Percentiles rank a stretch among this genome's conserved stretches.
These are phyloP conservation scores for Talaromyces liani DNA, from an alignment of 495 filamentous ascomycete species.

Conservation along the genomic window DNA sequence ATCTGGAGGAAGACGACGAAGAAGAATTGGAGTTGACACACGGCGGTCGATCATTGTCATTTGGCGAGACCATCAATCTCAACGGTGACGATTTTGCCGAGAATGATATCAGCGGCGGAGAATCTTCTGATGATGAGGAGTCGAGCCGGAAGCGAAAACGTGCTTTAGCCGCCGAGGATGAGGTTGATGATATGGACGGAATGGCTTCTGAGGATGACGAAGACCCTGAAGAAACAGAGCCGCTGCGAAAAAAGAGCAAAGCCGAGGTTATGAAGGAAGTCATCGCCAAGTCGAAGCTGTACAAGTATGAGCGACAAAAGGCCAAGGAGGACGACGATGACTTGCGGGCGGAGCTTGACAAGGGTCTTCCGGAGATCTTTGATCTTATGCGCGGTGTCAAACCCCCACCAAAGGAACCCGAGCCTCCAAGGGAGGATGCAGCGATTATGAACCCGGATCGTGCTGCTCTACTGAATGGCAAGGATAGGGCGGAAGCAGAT, in stretches of 20 bases:
- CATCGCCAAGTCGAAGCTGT: slow-evolving; percentile 90
- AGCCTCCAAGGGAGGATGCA: slow-evolving; percentile 30
- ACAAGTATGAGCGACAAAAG: slow-evolving; percentile 89
- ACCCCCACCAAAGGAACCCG: slow-evolving; percentile 30
- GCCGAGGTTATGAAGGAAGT: slow-evolving; percentile 96
- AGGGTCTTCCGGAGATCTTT: slow-evolving; percentile 73
- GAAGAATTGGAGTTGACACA: slow-evolving; percentile 70
- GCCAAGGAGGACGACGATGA: slow-evolving; percentile 93
- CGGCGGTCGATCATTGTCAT: slow-evolving; percentile 62
- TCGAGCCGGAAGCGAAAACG: slow-evolving; percentile 57
- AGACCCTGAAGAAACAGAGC: slow-evolving; percentile 38
- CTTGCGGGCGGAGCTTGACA: slow-evolving; percentile 70
- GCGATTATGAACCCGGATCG: slow-evolving; percentile 52
- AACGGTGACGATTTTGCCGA: slow-evolving; percentile 66
- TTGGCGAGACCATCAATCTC: slow-evolving; percentile 41
- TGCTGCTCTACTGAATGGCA: slow-evolving; percentile 50
- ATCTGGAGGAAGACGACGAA: slow-evolving; percentile 79
- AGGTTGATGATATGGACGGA: slow-evolving; percentile 29
- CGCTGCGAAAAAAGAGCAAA: slow-evolving; percentile 83
- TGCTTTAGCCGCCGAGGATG: slow-evolving; percentile 23
- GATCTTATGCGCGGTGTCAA: slow-evolving; percentile 53
- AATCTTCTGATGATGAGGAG: slow-evolving; percentile 47
- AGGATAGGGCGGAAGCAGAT: slow-evolving; percentile 56
- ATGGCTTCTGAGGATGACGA: slow-evolving; percentile 34
- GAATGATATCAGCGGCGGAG: slow-evolving; percentile 39